A percentile compares a stretch with the other conserved stretches of the same genome.
phyloP scores from a whole-genome alignment of 805 yeast genomes.

The Starmerella powellii region DNA sequence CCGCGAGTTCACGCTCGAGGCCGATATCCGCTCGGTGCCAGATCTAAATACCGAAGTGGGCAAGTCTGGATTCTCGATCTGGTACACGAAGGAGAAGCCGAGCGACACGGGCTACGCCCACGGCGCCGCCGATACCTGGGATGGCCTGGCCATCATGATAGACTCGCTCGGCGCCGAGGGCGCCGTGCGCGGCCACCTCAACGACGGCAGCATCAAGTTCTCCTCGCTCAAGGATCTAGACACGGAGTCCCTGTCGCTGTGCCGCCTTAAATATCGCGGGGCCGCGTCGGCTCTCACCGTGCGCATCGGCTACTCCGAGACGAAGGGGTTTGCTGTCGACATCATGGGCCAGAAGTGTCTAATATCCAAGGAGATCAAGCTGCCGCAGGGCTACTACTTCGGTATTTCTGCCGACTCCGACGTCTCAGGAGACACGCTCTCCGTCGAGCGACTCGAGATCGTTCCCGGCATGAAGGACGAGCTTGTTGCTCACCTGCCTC shows the following conservation, averaged over 20 bases:
- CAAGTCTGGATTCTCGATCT: slow-evolving; percentile 30
- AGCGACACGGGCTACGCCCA: slow-evolving; percentile 28
- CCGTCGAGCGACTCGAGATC: slow-evolving; percentile 11
- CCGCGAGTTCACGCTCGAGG: slow-evolving; percentile 30
- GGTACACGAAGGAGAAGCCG: slow-evolving; percentile 27
- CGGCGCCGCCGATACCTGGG: slow-evolving; percentile 32
- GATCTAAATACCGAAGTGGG: slow-evolving; percentile 19
- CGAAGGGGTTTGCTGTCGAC: slow-evolving; percentile 28
- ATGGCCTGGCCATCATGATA: slow-evolving; percentile 32
- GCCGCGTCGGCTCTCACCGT: slow-evolving; percentile 25
- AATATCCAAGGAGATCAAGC: slow-evolving; percentile 25
- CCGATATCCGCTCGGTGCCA: slow-evolving; percentile 24
- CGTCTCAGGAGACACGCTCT: slow-evolving; percentile 17
- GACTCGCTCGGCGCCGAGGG: slow-evolving; percentile 27
- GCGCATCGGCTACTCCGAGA: slow-evolving; percentile 26
- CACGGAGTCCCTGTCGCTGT: slow-evolving; percentile 29
- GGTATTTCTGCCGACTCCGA: slow-evolving; percentile 30
- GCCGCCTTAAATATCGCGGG: slow-evolving; percentile 30
- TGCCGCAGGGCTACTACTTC: slow-evolving; percentile 27
- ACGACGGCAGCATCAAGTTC: slow-evolving; percentile 29
- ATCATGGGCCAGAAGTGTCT: slow-evolving; percentile 33
- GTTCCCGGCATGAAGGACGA: slow-evolving; percentile 14
- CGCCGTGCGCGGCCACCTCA: slow-evolving; percentile 32
- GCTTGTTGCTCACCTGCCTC: slow-evolving; percentile 15
- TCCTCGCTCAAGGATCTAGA: slow-evolving; percentile 21